These are phyloP conservation scores for Xanthoconium purpureum DNA, from an alignment of 768 basidiomycete species.

Conservation along the genomic window DNA sequence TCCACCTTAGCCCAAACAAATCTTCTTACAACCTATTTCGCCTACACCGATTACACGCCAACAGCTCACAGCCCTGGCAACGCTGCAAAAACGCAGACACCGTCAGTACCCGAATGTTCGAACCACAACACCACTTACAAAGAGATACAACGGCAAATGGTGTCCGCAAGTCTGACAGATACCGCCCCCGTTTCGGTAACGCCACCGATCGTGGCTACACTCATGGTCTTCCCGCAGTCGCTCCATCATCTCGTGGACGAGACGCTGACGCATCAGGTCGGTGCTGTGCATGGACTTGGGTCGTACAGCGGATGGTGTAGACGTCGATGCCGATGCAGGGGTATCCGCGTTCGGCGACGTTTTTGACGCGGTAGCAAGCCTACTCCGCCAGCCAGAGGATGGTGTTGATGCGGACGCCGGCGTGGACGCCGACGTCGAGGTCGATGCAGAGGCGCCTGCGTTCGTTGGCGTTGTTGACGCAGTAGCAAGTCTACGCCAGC, in stretches of 20 bases:
- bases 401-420: background rate
- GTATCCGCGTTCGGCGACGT: too few species aligned
- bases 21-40: conserved; percentile 33
- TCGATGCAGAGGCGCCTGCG: background rate
- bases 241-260: conserved; percentile 34
- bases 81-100: conserved; percentile 17
- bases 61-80: conserved; percentile 33
- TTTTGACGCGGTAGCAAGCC: too few species aligned
- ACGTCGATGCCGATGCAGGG: background rate
- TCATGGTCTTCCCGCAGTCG: conserved; percentile 52
- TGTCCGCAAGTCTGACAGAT: conserved; percentile 45
- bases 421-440: background rate
- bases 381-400: too few species aligned
- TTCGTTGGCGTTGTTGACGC: background rate
- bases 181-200: conserved; percentile 40
- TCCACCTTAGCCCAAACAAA: too few species aligned
- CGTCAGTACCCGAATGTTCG: background rate
- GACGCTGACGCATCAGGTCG: conserved; percentile 10
- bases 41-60: conserved; percentile 37
- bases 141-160: conserved; percentile 42
- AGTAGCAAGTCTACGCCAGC: background rate
- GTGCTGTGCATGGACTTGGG: background rate
- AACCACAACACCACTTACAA: conserved; percentile 37
- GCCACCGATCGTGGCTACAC: conserved; percentile 47
- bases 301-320: background rate